Percentiles rank a stretch among this genome's conserved stretches.
Conservation (phyloP, 352 stramenopile species). For the Globisporangium emineosum region DNA sequence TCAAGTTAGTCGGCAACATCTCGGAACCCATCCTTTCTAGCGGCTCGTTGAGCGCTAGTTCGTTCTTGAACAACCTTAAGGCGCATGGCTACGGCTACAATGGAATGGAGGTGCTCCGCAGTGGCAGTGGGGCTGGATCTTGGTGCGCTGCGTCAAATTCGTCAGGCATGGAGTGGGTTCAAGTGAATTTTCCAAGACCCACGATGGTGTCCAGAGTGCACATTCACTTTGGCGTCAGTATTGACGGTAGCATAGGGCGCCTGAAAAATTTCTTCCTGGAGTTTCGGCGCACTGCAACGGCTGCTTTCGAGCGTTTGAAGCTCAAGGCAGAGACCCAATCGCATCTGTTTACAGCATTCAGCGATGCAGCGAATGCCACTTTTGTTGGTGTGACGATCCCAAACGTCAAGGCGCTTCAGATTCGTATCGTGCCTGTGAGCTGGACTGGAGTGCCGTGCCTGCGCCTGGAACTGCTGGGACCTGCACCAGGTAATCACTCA, state of each 20-base stretch:
- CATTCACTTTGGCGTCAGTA: conserved; percentile 25
- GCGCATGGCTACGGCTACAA: conserved; percentile 41
- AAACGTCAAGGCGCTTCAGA: conserved; percentile 32
- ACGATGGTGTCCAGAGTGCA: conserved; percentile 36
- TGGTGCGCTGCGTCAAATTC: conserved; percentile 36
- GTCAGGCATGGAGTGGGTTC: conserved; percentile 33
- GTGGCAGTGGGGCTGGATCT: conserved; percentile 16
- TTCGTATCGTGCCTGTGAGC: conserved; percentile 38
- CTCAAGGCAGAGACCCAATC: not conserved
- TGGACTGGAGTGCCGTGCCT: conserved; percentile 39
- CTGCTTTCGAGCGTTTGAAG: conserved; percentile 2
- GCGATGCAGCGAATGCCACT: not conserved
- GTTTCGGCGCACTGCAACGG: not conserved
- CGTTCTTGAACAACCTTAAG: conserved; percentile 31
- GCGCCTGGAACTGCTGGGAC: conserved; percentile 42
- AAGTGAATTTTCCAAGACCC: conserved; percentile 36
- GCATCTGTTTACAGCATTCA: conserved; percentile 10
- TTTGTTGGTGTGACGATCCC: conserved; percentile 6
- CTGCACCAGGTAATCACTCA: conserved; percentile 31
- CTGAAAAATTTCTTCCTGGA: conserved; percentile 7
- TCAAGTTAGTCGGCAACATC: not conserved
- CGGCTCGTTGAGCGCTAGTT: conserved; percentile 18
- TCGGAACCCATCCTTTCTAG: not conserved
- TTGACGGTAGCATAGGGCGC: conserved; percentile 13
- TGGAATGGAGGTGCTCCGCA: conserved; percentile 32